A percentile compares a stretch with the other conserved stretches of the same genome.
Conservation (phyloP, 257 asterid species). For the Forsythia suspensa region DNA sequence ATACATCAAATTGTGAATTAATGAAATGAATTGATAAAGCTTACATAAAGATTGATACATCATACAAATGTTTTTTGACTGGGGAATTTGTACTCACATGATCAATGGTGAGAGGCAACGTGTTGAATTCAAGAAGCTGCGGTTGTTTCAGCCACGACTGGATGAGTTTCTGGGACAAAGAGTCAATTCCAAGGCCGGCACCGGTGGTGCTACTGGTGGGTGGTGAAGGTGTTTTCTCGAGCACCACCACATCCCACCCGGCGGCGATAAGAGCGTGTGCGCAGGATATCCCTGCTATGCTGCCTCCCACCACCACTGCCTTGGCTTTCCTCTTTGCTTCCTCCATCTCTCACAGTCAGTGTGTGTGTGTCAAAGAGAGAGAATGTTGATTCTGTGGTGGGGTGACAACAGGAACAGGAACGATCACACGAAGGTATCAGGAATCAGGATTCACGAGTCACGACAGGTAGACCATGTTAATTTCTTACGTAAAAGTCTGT, state of each 20-base stretch:
- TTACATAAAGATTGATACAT: background rate
- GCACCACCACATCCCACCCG: slow-evolving; percentile 81
- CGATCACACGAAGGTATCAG: background rate
- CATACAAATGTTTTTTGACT: background rate
- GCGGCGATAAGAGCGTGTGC: slow-evolving; percentile 72
- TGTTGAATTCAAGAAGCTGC: slow-evolving; percentile 32
- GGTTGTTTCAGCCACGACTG: slow-evolving; percentile 55
- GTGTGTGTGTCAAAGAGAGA: background rate
- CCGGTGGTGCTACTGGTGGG: slow-evolving; percentile 78
- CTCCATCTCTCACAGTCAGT: slow-evolving; percentile 20
- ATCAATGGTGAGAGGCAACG: slow-evolving; percentile 62
- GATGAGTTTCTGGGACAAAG: slow-evolving; percentile 41
- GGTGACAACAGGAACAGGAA: background rate
- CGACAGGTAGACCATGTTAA: background rate
- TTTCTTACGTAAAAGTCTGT: background rate
- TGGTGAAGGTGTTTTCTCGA: slow-evolving; percentile 73
- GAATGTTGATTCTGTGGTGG: background rate
- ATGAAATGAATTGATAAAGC: background rate
- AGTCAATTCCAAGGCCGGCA: slow-evolving; percentile 81
- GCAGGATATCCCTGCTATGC: slow-evolving; percentile 75
- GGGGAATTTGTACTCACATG: slow-evolving; percentile 42
- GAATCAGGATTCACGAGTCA: background rate
- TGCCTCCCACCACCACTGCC: slow-evolving; percentile 86
- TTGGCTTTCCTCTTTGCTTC: slow-evolving; percentile 35
- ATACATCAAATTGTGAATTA: background rate